Evolutionary conservation across 2,329 filamentous ascomycete species (phyloP).

Genomic region (Aspergillus floridensis): DNA sequence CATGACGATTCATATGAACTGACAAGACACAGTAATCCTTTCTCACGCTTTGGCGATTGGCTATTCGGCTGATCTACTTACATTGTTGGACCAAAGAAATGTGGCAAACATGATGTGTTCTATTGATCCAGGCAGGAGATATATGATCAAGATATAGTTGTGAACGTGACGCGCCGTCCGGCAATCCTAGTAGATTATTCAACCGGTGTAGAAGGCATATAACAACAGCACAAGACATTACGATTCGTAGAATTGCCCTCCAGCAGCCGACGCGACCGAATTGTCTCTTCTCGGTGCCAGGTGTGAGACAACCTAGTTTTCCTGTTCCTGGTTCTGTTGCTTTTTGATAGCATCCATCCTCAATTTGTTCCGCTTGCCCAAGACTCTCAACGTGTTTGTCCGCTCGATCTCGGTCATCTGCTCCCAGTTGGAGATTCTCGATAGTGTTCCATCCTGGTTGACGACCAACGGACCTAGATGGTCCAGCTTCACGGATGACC

Average conservation of each 20-base stretch:
- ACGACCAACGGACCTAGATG: slow-evolving; percentile 71
- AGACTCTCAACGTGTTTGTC: slow-evolving; percentile 63
- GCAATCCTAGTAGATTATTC: background rate
- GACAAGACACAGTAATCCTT: slow-evolving; percentile 24
- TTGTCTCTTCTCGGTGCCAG: background rate
- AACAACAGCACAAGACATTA: background rate
- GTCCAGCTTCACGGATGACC: slow-evolving; percentile 58
- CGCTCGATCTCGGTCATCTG: slow-evolving; percentile 68
- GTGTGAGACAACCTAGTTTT: background rate
- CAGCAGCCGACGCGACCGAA: background rate
- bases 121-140: background rate
- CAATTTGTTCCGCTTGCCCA: slow-evolving; percentile 67
- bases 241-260: background rate
- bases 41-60: slow-evolving; percentile 21
- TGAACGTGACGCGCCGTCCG: background rate
- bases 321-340: background rate
- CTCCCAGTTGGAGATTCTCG: slow-evolving; percentile 70
- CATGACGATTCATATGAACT: background rate
- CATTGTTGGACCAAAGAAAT: background rate
- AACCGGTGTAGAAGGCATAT: background rate
- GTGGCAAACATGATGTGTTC: background rate
- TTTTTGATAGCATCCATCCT: slow-evolving; percentile 57
- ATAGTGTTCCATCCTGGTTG: slow-evolving; percentile 68
- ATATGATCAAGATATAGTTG: background rate
- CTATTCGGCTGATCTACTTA: slow-evolving; percentile 14